Evolutionary conservation across 192 early-diverging fungal species (phyloP).

Genomic region (Entophlyctis luteolus): DNA sequence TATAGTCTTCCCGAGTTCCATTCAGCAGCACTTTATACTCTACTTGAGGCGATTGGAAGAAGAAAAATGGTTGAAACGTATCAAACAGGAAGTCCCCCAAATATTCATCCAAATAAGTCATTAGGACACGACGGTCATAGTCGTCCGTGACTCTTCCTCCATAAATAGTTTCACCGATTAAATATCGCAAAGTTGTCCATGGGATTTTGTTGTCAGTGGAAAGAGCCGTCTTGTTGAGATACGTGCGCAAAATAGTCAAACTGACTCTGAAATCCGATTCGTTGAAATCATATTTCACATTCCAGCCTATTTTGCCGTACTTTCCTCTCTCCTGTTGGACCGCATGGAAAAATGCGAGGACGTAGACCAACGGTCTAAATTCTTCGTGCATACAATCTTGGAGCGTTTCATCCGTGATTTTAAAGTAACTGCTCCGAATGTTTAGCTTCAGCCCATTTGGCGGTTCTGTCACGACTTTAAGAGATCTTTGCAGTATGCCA

Average conservation of each 20-base stretch:
- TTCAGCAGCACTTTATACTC: constrained; percentile 51
- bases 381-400: constrained; percentile 54
- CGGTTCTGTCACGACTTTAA: constrained; percentile 64
- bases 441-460: constrained; percentile 61
- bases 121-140: constrained; percentile 57
- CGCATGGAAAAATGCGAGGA: constrained; percentile 60
- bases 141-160: constrained; percentile 64
- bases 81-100: constrained; percentile 63
- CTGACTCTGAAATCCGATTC: constrained; percentile 60
- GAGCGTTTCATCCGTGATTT: constrained; percentile 52
- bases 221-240: constrained; percentile 56
- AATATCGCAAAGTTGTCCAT: constrained; percentile 61
- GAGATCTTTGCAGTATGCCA: constrained; percentile 57
- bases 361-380: constrained; percentile 56
- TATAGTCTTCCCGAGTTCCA: constrained; percentile 51
- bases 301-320: constrained; percentile 64
- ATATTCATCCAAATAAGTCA: constrained; percentile 62
- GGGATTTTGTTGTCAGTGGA: constrained; percentile 54
- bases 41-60: constrained; percentile 48
- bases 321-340: constrained; percentile 63
- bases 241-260: constrained; percentile 53
- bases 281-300: constrained; percentile 64
- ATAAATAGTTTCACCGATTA: constrained; percentile 64
- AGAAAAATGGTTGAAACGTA: constrained; percentile 59
- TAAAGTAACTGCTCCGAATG: constrained; percentile 55